Conservation (phyloP, 805 yeast species). For the Wickerhamomyces alni region DNA sequence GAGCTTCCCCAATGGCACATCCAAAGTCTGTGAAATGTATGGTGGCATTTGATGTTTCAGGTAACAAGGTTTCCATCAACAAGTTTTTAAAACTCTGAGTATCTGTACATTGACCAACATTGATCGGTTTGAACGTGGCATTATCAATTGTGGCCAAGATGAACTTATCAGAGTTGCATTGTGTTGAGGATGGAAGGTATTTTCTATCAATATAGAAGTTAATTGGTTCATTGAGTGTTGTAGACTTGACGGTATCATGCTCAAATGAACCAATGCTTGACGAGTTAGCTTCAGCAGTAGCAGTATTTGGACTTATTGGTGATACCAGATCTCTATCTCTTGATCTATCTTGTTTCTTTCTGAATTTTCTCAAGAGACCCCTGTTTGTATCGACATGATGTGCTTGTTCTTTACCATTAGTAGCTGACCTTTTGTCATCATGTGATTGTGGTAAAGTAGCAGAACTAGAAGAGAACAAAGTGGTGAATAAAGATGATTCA, state of each 20-base stretch:
- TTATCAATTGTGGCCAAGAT: constrained; percentile 66
- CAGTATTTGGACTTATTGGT: constrained; percentile 15
- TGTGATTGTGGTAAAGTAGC: constrained; percentile 14
- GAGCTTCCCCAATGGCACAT: constrained; percentile 47
- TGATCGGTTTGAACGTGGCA: constrained; percentile 43
- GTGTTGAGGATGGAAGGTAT: constrained; percentile 32
- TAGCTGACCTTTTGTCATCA: constrained; percentile 11
- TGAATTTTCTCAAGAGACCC: constrained; percentile 18
- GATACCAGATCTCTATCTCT: constrained; percentile 12
- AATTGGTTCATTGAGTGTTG: constrained; percentile 5
- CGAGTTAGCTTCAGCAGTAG: constrained; percentile 1
- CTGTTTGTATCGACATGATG: constrained; percentile 9
- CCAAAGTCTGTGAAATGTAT: constrained; percentile 68
- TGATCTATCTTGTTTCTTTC: constrained; percentile 12
- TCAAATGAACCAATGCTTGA: constrained; percentile 4
- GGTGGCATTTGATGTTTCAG: constrained; percentile 22
- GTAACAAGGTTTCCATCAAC: constrained; percentile 31
- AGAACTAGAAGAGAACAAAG: constrained; percentile 33
- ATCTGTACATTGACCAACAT: constrained; percentile 26
- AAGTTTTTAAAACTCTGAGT: constrained; percentile 33
- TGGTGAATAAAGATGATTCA: constrained; percentile 40
- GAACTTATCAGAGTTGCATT: constrained; percentile 26
- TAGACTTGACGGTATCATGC: constrained; percentile 3
- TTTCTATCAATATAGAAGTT: constrained; percentile 27
- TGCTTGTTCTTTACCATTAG: neutral